Evolutionary conservation across 805 yeast genomes (phyloP).

Genomic region (Wickerhamiella kurtzmanii): DNA sequence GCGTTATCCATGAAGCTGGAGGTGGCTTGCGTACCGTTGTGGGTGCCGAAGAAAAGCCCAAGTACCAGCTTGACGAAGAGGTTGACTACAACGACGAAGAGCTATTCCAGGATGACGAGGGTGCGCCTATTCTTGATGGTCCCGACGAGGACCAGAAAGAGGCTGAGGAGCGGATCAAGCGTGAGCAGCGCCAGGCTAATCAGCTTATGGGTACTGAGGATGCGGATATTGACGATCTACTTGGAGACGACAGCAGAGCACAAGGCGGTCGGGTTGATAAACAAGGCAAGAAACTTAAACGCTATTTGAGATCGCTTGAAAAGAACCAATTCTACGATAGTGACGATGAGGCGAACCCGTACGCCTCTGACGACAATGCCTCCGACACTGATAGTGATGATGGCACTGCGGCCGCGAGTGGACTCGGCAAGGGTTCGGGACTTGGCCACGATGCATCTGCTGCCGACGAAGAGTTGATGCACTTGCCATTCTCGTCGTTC

Average conservation of each 20-base stretch:
- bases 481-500: conserved; percentile 20
- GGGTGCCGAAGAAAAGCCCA: conserved; percentile 31
- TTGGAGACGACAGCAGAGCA: conserved; percentile 40
- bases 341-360: conserved; percentile 76
- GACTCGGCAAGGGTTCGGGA: conserved; percentile 13
- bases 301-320: conserved; percentile 73
- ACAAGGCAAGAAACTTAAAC: conserved; percentile 76
- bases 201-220: conserved; percentile 61
- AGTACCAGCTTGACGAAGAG: conserved; percentile 60
- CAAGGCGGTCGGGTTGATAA: conserved; percentile 60
- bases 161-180: conserved; percentile 44
- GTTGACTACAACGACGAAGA: conserved; percentile 70
- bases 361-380: conserved; percentile 52
- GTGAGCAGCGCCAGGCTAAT: conserved; percentile 30
- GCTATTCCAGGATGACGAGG: conserved; percentile 97
- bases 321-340: conserved; percentile 76
- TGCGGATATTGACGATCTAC: conserved; percentile 46
- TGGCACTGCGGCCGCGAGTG: conserved; percentile 27
- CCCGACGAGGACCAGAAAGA: conserved; percentile 88
- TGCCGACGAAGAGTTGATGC: conserved; percentile 18
- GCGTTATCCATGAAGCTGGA: conserved; percentile 5
- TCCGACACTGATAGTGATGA: conserved; percentile 35
- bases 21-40: conserved; percentile 21
- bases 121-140: conserved; percentile 94
- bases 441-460: conserved; percentile 15